phyloP scores from a whole-genome alignment of 306 rosid genomes.

The Quercus parvula region DNA sequence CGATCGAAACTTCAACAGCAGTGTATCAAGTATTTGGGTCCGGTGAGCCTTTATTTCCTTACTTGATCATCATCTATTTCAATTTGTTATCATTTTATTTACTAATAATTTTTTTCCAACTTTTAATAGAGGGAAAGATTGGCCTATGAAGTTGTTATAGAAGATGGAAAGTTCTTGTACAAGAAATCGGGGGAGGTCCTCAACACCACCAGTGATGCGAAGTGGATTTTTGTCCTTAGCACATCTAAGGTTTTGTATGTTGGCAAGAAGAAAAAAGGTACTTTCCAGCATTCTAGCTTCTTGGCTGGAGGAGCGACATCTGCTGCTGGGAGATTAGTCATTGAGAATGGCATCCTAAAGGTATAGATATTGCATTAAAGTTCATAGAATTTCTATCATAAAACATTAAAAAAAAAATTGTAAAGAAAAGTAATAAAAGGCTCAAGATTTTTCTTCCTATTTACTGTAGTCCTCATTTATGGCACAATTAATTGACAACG shows the following conservation, averaged over 20 bases:
- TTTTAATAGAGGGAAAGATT: conserved; percentile 81
- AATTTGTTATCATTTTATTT: not conserved
- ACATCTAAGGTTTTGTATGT: conserved; percentile 75
- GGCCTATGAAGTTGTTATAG: conserved; percentile 78
- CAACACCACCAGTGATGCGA: conserved; percentile 51
- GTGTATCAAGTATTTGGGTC: conserved; percentile 94
- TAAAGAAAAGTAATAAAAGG: not conserved
- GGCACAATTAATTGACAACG: not conserved
- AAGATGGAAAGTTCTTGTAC: conserved; percentile 70
- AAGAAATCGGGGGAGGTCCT: conserved; percentile 78
- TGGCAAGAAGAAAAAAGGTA: conserved; percentile 91
- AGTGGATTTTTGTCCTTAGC: conserved; percentile 98
- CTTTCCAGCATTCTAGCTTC: conserved; percentile 97
- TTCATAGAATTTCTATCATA: not conserved
- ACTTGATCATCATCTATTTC: not conserved
- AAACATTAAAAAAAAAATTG: not conserved
- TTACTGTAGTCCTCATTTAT: not conserved
- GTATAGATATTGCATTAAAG: conserved; percentile 28
- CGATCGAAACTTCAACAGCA: conserved; percentile 86
- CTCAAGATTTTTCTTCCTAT: not conserved
- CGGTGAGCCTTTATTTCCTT: conserved; percentile 58
- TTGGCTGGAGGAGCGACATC: conserved; percentile 99
- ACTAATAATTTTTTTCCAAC: conserved; percentile 4
- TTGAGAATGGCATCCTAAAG: conserved; percentile 81
- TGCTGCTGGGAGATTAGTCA: conserved; percentile 92